Conservation (phyloP, 257 asterid genomes). For the Solanum bulbocastanum region DNA sequence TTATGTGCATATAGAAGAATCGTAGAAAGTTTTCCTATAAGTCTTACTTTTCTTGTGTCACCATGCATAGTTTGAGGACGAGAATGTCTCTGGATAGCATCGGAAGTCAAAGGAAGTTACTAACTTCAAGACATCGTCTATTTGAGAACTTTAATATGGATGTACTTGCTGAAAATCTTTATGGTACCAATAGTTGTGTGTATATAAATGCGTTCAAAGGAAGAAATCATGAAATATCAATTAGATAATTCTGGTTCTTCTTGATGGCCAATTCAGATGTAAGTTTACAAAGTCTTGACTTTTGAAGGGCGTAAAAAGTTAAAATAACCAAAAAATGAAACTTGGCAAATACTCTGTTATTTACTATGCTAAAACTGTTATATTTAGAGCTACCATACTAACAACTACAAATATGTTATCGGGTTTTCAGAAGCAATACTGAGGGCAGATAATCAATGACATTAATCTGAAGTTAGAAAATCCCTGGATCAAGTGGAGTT, state of each 20-base stretch:
- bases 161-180: background rate
- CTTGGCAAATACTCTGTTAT: background rate
- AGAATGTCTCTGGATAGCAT: background rate
- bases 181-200: background rate
- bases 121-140: background rate
- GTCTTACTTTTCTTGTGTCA: background rate
- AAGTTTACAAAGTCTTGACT: background rate
- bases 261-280: background rate
- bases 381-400: background rate
- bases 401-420: background rate
- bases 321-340: background rate
- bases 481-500: background rate
- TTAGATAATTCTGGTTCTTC: background rate
- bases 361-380: background rate
- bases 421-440: background rate
- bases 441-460: background rate
- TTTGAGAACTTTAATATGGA: background rate
- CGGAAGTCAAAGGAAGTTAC: background rate
- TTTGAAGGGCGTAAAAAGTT: background rate
- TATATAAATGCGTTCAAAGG: background rate
- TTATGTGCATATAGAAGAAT: background rate
- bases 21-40: background rate
- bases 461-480: background rate
- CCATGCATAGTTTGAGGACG: background rate
- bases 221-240: background rate